A percentile compares a stretch with the other conserved stretches of the same genome.
These are phyloP conservation scores for Pulveroboletus sp. DNA, from an alignment of 768 basidiomycete species.

Conservation along the genomic window DNA sequence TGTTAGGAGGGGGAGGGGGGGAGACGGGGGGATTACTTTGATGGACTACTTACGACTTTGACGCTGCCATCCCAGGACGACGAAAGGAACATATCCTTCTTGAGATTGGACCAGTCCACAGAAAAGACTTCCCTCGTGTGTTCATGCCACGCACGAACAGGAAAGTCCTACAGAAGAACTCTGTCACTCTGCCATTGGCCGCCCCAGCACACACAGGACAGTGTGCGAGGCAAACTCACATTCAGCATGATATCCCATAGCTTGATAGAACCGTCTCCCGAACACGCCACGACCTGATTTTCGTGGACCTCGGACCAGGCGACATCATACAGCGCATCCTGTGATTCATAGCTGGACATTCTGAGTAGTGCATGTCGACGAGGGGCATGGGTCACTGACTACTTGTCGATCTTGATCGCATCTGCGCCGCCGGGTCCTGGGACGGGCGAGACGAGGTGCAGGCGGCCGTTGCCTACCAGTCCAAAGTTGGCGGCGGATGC, in stretches of 20 bases:
- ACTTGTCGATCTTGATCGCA: conserved; percentile 55
- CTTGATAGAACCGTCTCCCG: conserved; percentile 86
- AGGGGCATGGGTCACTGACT: conserved; percentile 42
- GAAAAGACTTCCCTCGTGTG: conserved; percentile 90
- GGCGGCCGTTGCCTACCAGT: conserved; percentile 89
- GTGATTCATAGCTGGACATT: conserved; percentile 71
- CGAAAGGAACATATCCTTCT: conserved; percentile 82
- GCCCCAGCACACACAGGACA: not conserved
- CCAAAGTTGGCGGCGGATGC: conserved; percentile 92
- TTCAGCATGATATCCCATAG: conserved; percentile 88
- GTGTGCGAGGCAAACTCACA: conserved; percentile 38
- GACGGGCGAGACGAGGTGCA: conserved; percentile 59
- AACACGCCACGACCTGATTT: conserved; percentile 85
- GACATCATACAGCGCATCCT: conserved; percentile 84
- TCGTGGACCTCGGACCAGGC: conserved; percentile 96
- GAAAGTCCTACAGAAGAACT: conserved; percentile 59
- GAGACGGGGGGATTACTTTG: not conserved
- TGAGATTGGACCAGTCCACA: conserved; percentile 93
- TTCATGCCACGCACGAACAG: conserved; percentile 91
- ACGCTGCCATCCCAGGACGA: conserved; percentile 90
- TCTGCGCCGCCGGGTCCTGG: conserved; percentile 43
- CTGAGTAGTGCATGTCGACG: conserved; percentile 7
- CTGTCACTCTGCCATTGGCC: conserved; percentile 28
- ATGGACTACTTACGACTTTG: conserved; percentile 62
- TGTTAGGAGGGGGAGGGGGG: not conserved